Evolutionary conservation across 768 basidiomycete genomes (phyloP).

Genomic region (Tulasnella sp.): DNA sequence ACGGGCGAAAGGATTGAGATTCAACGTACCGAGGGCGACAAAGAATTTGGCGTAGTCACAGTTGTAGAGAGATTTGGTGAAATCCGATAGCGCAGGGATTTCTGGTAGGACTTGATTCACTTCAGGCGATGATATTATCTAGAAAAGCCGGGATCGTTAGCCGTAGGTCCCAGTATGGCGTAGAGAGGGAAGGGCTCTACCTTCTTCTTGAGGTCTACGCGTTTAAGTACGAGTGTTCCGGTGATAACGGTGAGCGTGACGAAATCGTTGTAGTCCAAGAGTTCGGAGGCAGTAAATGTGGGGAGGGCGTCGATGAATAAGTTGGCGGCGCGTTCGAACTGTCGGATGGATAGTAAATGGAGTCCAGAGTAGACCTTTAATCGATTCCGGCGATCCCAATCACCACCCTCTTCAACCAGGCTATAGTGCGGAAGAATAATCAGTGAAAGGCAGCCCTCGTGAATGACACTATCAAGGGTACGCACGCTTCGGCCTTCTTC

Average conservation of each 20-base stretch:
- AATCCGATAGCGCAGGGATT: conserved; percentile 66
- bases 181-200: conserved; percentile 28
- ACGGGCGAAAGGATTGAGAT: neutral
- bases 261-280: conserved; percentile 81
- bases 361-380: conserved; percentile 92
- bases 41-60: conserved; percentile 95
- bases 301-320: conserved; percentile 83
- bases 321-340: conserved; percentile 77
- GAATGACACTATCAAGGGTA: conserved; percentile 16
- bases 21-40: conserved; percentile 63
- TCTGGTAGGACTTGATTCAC: conserved; percentile 76
- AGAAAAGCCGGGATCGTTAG: neutral
- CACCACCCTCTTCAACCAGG: conserved; percentile 87
- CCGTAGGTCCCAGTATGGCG: neutral
- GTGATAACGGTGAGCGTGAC: conserved; percentile 73
- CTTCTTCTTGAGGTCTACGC: conserved; percentile 88
- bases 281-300: conserved; percentile 87
- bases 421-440: conserved; percentile 32
- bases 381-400: conserved; percentile 95
- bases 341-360: conserved; percentile 74
- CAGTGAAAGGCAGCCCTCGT: neutral
- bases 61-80: conserved; percentile 79
- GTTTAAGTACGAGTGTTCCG: conserved; percentile 58
- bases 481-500: conserved; percentile 67
- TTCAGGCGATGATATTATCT: conserved; percentile 81